Evolutionary conservation across 1,139 yeast species (phyloP).

Genomic region (Candida frijolesensis): DNA sequence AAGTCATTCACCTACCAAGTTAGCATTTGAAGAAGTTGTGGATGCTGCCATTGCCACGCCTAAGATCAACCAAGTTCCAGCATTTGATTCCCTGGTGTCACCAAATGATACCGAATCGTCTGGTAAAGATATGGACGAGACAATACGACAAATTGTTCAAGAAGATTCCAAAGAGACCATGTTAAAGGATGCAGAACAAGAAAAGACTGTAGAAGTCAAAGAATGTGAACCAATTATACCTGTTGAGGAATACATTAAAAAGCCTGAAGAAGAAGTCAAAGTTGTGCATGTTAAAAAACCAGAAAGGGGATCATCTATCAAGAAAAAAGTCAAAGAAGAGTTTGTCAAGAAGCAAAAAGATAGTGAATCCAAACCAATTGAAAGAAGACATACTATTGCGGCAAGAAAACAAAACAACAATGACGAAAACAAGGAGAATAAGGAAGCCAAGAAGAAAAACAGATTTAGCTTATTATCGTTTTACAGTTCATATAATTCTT

Average conservation of each 20-base stretch:
- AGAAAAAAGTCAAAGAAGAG: conserved; percentile 2
- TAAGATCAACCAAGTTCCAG: conserved; percentile 32
- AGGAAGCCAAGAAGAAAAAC: conserved; percentile 44
- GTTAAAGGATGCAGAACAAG: conserved; percentile 2
- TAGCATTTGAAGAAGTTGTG: conserved; percentile 8
- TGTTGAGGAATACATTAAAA: conserved; percentile 16
- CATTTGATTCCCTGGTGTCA: conserved; percentile 22
- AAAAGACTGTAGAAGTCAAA: conserved; percentile 5
- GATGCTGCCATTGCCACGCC: conserved; percentile 23
- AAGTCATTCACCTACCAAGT: conserved; percentile 14
- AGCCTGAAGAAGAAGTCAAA: conserved; percentile 6
- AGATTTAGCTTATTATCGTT: conserved; percentile 57
- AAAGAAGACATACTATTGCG: conserved; percentile 14
- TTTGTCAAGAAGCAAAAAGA: conserved; percentile 2
- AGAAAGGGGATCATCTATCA: background rate
- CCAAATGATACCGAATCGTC: conserved; percentile 1
- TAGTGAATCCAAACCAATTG: conserved; percentile 5
- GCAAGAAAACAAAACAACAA: conserved; percentile 5
- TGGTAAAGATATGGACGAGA: conserved; percentile 7
- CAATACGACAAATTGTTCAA: conserved; percentile 6
- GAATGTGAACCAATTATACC: conserved; percentile 15
- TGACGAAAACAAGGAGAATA: conserved; percentile 19
- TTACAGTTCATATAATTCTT: conserved; percentile 40
- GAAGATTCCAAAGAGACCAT: conserved; percentile 11
- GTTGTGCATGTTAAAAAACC: background rate